A percentile compares a stretch with the other conserved stretches of the same genome.
Evolutionary conservation across 2,329 filamentous ascomycete species (phyloP).

Genomic region (Hymenoscyphus repandus): DNA sequence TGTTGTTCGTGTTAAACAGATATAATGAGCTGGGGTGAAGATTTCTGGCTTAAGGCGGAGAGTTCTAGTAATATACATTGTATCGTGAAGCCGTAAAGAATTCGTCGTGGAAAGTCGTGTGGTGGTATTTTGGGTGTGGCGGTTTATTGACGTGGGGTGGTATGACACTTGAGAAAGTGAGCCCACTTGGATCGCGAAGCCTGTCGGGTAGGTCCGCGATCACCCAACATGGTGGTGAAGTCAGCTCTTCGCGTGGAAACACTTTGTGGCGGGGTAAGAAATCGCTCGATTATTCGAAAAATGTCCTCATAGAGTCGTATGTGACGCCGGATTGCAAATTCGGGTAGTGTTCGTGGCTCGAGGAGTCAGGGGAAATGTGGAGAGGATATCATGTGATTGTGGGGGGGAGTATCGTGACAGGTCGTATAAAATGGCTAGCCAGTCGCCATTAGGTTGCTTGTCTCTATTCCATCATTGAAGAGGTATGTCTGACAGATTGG

Average conservation of each 20-base stretch:
- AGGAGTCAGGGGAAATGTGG: too few relatives aligned
- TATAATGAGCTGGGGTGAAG: too few relatives aligned
- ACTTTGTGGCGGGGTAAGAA: too few relatives aligned
- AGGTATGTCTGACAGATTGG: conserved; percentile 2
- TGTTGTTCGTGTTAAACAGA: neutral
- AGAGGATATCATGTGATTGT: neutral
- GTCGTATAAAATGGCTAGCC: neutral
- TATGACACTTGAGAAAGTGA: conserved; percentile 5
- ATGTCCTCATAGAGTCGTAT: neutral
- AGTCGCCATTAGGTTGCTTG: neutral
- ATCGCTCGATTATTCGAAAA: neutral
- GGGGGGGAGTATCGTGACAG: neutral
- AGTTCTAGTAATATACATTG: neutral
- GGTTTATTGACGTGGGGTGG: neutral
- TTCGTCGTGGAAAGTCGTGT: neutral
- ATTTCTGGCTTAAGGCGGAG: too few relatives aligned
- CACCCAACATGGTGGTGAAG: neutral
- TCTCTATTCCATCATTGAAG: neutral
- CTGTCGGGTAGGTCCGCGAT: neutral
- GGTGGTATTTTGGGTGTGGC: neutral
- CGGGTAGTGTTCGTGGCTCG: too few relatives aligned
- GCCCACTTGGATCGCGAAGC: conserved; percentile 1
- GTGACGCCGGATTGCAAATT: neutral
- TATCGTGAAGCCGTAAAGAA: neutral
- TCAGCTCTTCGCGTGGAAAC: neutral